A percentile compares a stretch with the other conserved stretches of the same genome.
Conservation (phyloP, 2,329 filamentous ascomycete genomes). For the Botrytis galanthina region DNA sequence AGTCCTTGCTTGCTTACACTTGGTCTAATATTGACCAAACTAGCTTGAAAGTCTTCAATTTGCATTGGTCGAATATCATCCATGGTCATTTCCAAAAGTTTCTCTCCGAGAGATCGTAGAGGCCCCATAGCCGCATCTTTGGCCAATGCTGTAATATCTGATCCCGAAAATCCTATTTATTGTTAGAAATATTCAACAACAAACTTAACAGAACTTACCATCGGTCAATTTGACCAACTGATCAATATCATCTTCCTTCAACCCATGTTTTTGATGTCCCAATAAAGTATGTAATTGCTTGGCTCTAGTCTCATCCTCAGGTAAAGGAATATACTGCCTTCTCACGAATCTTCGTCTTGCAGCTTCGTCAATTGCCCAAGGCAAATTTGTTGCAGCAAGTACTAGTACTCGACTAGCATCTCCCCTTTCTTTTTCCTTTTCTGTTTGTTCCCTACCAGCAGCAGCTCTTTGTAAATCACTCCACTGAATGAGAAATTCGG, state of each 20-base stretch:
- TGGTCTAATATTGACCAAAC: slow-evolving; percentile 79
- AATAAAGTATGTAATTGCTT: slow-evolving; percentile 77
- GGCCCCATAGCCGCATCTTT: slow-evolving; percentile 99
- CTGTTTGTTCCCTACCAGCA: slow-evolving; percentile 71
- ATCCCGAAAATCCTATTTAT: slow-evolving; percentile 83
- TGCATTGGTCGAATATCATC: slow-evolving; percentile 89
- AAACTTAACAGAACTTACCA: slow-evolving; percentile 28
- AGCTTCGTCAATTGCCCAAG: slow-evolving; percentile 97
- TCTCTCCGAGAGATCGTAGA: slow-evolving; percentile 83
- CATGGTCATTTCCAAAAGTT: slow-evolving; percentile 84
- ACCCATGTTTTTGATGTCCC: slow-evolving; percentile 69
- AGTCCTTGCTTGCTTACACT: slow-evolving; percentile 84
- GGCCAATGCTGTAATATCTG: slow-evolving; percentile 91
- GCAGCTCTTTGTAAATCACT: slow-evolving; percentile 89
- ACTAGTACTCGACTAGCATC: slow-evolving; percentile 89
- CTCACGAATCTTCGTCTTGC: slow-evolving; percentile 87
- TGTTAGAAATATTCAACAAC: slow-evolving; percentile 19
- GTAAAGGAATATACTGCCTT: slow-evolving; percentile 92
- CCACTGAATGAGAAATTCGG: slow-evolving; percentile 97
- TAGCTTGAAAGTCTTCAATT: slow-evolving; percentile 79
- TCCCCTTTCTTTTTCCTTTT: slow-evolving; percentile 66
- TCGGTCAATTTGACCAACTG: slow-evolving; percentile 78
- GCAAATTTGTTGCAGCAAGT: slow-evolving; percentile 90
- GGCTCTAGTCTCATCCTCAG: slow-evolving; percentile 77
- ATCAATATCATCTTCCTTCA: slow-evolving; percentile 70